Percentiles rank a stretch among this genome's conserved stretches.
Conservation (phyloP, 1,284 basidiomycete species). For the Microbotryum saponariae region DNA sequence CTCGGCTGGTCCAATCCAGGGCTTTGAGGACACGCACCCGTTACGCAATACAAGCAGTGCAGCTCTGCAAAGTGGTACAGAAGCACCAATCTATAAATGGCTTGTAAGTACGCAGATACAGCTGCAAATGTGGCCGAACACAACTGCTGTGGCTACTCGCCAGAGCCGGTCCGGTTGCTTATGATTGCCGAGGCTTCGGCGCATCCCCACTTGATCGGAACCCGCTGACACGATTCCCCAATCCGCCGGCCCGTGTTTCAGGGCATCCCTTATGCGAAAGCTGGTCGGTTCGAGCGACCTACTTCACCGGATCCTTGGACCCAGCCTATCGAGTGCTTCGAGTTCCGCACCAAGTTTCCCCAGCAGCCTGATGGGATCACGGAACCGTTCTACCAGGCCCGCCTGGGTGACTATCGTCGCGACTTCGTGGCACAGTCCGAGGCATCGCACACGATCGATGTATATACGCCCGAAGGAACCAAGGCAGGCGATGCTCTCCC, state of each 20-base stretch:
- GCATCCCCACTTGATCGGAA: background rate
- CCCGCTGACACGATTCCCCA: background rate
- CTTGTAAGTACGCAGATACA: constrained; percentile 11
- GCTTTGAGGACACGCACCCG: constrained; percentile 18
- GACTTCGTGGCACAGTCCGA: constrained; percentile 13
- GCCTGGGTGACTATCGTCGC: background rate
- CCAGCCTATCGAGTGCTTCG: constrained; percentile 8
- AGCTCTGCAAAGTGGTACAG: background rate
- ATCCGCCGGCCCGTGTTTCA: background rate
- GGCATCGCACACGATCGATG: constrained; percentile 20
- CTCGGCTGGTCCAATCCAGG: constrained; percentile 9
- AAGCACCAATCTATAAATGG: constrained; percentile 23
- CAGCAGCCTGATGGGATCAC: constrained; percentile 7
- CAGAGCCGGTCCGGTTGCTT: background rate
- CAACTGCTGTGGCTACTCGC: background rate
- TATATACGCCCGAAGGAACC: constrained; percentile 15
- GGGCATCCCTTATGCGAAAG: constrained; percentile 26
- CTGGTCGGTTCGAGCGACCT: constrained; percentile 14
- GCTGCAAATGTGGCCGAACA: too few relatives aligned
- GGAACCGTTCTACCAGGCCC: too few relatives aligned
- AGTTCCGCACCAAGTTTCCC: constrained; percentile 25
- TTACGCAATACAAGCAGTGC: constrained; percentile 3
- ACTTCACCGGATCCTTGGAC: constrained; percentile 5
- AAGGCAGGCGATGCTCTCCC: constrained; percentile 15
- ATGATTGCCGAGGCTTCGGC: background rate